These are phyloP conservation scores for Takashimella tepidaria DNA, from an alignment of 1,284 basidiomycete genomes.

Conservation along the genomic window DNA sequence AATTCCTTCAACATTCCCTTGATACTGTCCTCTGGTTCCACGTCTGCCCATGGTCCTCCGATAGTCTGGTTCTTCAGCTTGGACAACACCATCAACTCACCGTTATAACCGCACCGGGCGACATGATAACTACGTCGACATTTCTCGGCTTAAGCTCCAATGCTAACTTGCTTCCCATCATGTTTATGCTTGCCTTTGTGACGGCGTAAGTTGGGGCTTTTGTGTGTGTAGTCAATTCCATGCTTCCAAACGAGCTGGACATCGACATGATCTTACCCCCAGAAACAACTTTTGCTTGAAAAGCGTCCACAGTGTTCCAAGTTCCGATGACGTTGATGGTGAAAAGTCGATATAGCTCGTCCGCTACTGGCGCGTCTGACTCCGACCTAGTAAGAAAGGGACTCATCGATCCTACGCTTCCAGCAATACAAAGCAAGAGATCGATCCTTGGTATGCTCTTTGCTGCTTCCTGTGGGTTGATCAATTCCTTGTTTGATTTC, in stretches of 20 bases:
- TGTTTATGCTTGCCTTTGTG: conserved; percentile 1
- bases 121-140: conserved; percentile 2
- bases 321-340: conserved; percentile 5
- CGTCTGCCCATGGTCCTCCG: conserved; percentile 2
- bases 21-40: conserved; percentile 1
- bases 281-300: not conserved
- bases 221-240: not conserved
- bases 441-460: not conserved
- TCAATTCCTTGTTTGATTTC: not conserved
- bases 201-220: not conserved
- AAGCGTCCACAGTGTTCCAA: conserved; percentile 1
- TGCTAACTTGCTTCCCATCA: conserved; percentile 2
- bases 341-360: conserved; percentile 1
- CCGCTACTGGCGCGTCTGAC: not conserved
- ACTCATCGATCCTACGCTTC: not conserved
- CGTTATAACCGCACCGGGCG: not conserved
- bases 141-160: conserved; percentile 1
- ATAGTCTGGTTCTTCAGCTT: not conserved
- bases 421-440: not conserved
- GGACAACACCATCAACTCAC: not conserved
- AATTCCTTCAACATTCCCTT: conserved; percentile 1
- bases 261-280: conserved; percentile 2
- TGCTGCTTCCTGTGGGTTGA: not conserved
- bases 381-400: not conserved
- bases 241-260: conserved; percentile 3